Evolutionary conservation across 352 stramenopile genomes (phyloP).

Genomic region (Globisporangium echinulatum): DNA sequence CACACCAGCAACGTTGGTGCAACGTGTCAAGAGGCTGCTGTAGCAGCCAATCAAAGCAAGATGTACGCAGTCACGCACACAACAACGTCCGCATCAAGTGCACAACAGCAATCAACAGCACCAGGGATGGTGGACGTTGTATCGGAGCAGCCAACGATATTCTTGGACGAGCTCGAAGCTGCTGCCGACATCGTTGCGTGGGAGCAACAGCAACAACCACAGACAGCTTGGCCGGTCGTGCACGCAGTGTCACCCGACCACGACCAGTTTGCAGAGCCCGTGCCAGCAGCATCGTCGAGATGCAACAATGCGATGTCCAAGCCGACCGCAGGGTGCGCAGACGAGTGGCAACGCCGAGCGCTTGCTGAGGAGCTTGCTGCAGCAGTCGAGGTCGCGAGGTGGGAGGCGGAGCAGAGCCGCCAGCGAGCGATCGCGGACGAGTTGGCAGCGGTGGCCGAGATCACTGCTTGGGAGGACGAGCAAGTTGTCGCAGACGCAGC

Average conservation of each 20-base stretch:
- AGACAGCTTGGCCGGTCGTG: conserved; percentile 1
- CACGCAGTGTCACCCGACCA: conserved; percentile 12
- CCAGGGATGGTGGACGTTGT: background rate
- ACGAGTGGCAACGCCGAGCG: conserved; percentile 4
- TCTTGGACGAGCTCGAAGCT: conserved; percentile 20
- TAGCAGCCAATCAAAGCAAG: background rate
- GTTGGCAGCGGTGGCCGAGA: conserved; percentile 24
- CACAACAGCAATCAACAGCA: conserved; percentile 5
- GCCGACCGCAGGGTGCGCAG: no score
- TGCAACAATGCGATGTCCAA: conserved; percentile 13
- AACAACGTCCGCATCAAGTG: background rate
- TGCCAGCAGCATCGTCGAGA: background rate
- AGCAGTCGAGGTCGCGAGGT: conserved; percentile 10
- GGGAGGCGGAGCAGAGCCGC: conserved; percentile 6
- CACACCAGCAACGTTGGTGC: no score
- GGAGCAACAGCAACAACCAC: conserved; percentile 14
- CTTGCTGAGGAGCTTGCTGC: conserved; percentile 10
- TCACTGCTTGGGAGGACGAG: conserved; percentile 18
- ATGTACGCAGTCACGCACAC: background rate
- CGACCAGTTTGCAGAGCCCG: background rate
- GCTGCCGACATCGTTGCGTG: conserved; percentile 15
- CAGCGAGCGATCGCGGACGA: conserved; percentile 26
- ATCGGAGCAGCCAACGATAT: conserved; percentile 2
- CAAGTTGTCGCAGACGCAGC: background rate
- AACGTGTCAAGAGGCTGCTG: no score